Base-by-base conservation (phyloP, 805 yeast genomes). In the Suhomyces vadensis region DNA sequence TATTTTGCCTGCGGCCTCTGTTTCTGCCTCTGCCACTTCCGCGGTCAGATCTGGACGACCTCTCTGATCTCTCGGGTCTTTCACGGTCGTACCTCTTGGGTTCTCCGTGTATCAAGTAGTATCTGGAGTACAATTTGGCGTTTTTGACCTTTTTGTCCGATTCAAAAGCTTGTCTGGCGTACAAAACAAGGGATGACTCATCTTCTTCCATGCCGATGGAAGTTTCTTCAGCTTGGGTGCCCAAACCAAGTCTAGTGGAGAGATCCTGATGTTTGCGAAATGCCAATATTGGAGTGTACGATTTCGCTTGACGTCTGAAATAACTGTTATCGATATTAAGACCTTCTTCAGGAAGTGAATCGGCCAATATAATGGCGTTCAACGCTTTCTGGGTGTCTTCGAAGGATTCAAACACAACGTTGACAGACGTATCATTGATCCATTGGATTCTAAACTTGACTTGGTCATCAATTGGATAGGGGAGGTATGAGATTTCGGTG, bases 101-200 rank as follows among this genome's bases (percentile, higher is more conserved):
- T 56, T 82, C 90, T 3, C 92, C 92, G 51, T 85, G 83, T 13
- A 81, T 57, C 45, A 82, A 65, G 63, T 85, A 85, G 62, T 83
- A 85, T 31, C 86, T 62, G 16, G 87, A 82, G 42, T 74, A 74
- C 10, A 71, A 77, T 17, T 77, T 67, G 7, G 89, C 82, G 47
- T 79, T 78, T 43, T 69, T 69, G 11, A 74, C 75, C 52, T 85
- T 85, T 37, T 69, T 67, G 61, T 85, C 92, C 2, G 75, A 64
- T 39, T 62, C 67, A 37, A 73, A 69, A 8, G 87, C 71, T 51
- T 71, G 78, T 46, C 91, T 69, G 7, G 75, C 65, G 33, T 60
- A 52, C 38, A 82, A 57, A 3, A 60, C 63, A 3, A 69, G 54
- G 5, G 68, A 51, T 8, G 64, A 52, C 16, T 65, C 71, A 45